These are phyloP conservation scores for Pythium sukuiense DNA, from an alignment of 352 stramenopile genomes.

Conservation along the genomic window DNA sequence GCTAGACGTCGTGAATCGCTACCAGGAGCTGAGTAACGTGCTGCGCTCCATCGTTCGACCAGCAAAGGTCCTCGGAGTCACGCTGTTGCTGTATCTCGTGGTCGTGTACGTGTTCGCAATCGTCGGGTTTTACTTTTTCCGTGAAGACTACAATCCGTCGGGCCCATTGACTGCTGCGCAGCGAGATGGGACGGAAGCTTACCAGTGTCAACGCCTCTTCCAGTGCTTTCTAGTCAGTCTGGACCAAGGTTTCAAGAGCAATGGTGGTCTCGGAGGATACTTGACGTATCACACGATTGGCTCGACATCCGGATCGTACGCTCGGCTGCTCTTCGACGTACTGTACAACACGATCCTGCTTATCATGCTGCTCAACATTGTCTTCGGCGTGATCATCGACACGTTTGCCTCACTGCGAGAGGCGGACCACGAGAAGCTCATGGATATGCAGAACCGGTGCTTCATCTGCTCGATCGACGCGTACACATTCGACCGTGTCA, in stretches of 20 bases:
- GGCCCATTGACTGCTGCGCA: constrained; percentile 35
- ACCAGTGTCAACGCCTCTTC: constrained; percentile 67
- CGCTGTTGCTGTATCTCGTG: constrained; percentile 65
- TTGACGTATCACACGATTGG: constrained; percentile 44
- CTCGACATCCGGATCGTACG: constrained; percentile 41
- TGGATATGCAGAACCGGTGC: constrained; percentile 69
- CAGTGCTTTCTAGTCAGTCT: constrained; percentile 74
- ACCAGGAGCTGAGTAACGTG: constrained; percentile 73
- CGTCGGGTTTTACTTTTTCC: constrained; percentile 74
- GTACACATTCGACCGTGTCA: constrained; percentile 72
- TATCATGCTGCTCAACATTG: constrained; percentile 72
- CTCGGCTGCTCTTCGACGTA: constrained; percentile 57
- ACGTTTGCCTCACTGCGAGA: constrained; percentile 74
- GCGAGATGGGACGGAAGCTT: constrained; percentile 35
- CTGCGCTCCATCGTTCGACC: constrained; percentile 60
- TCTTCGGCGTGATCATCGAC: constrained; percentile 83
- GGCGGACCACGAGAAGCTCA: constrained; percentile 59
- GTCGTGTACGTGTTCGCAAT: constrained; percentile 77
- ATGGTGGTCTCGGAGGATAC: constrained; percentile 56
- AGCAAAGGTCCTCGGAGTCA: constrained; percentile 58
- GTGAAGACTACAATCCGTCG: constrained; percentile 52
- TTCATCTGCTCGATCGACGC: constrained; percentile 84
- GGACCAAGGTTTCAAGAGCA: constrained; percentile 71
- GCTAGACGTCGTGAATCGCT: constrained; percentile 77
- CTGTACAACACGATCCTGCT: constrained; percentile 73